phyloP scores from a whole-genome alignment of 495 filamentous ascomycete species.

The Achaetomiella virescens region DNA sequence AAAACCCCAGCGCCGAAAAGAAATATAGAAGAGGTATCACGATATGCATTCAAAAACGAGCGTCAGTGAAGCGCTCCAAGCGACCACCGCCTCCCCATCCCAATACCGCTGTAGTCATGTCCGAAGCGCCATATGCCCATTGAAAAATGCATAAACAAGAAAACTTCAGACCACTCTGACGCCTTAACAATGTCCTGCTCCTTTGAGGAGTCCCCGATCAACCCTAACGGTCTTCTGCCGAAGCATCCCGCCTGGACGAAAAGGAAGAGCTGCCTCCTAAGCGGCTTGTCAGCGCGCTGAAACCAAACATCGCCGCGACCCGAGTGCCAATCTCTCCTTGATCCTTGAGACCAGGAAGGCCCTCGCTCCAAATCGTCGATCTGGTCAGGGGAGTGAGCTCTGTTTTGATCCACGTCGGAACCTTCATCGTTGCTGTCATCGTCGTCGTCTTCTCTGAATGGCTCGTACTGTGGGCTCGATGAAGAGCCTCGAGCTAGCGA shows the following conservation, averaged over 20 bases:
- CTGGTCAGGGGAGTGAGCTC: neutral
- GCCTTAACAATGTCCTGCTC: neutral
- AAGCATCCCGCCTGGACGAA: neutral
- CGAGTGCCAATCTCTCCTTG: neutral
- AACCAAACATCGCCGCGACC: slow-evolving; percentile 2
- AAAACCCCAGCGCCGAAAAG: neutral
- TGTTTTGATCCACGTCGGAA: neutral
- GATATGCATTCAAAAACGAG: slow-evolving; percentile 7
- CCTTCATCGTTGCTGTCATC: slow-evolving; percentile 28
- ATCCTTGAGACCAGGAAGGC: neutral
- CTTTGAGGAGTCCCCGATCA: neutral
- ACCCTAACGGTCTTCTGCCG: neutral
- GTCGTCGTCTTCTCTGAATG: slow-evolving; percentile 46
- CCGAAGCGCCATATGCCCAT: slow-evolving; percentile 1
- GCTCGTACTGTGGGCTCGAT: slow-evolving; percentile 41
- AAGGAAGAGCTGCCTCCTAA: slow-evolving; percentile 1
- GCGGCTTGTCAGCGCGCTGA: slow-evolving; percentile 1
- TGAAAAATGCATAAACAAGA: slow-evolving; percentile 1
- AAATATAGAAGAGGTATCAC: slow-evolving; percentile 7
- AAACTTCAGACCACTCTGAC: neutral
- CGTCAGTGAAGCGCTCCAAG: neutral
- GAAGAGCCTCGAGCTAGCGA: slow-evolving; percentile 44
- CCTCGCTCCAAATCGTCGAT: slow-evolving; percentile 11
- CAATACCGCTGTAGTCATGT: neutral
- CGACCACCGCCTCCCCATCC: neutral